These are phyloP conservation scores for Sphaerosporella brunnea DNA, from an alignment of 495 filamentous ascomycete genomes.

Conservation along the genomic window DNA sequence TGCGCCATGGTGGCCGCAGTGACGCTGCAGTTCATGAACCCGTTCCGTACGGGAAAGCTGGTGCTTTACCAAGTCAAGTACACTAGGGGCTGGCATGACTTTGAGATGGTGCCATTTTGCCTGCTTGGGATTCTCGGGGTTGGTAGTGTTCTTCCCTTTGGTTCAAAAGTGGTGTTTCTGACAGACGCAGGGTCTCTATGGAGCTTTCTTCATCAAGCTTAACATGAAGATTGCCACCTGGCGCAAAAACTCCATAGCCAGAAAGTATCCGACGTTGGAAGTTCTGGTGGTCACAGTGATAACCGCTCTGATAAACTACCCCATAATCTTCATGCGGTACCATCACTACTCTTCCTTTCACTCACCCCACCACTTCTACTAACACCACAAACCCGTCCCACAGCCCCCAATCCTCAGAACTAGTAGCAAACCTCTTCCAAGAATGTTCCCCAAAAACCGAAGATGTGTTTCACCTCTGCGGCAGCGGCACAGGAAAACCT, in stretches of 20 bases:
- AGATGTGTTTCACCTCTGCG: conserved; percentile 77
- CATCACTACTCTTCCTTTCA: neutral
- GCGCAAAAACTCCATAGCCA: conserved; percentile 46
- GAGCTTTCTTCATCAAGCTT: conserved; percentile 80
- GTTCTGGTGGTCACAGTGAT: conserved; percentile 55
- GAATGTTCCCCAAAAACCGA: conserved; percentile 65
- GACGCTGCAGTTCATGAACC: conserved; percentile 78
- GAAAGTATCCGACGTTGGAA: conserved; percentile 53
- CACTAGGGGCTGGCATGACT: conserved; percentile 79
- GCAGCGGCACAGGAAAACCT: conserved; percentile 43
- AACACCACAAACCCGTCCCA: neutral
- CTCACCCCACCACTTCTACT: neutral
- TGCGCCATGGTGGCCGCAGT: conserved; percentile 96
- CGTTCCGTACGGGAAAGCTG: conserved; percentile 88
- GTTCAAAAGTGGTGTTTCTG: conserved; percentile 1
- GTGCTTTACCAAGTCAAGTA: conserved; percentile 96
- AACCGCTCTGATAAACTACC: conserved; percentile 82
- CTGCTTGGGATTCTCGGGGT: conserved; percentile 69
- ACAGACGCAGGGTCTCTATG: conserved; percentile 50
- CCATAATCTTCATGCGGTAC: conserved; percentile 74
- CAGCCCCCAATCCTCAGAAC: conserved; percentile 62
- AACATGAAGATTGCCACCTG: conserved; percentile 78
- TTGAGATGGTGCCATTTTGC: conserved; percentile 79
- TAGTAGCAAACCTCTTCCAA: conserved; percentile 80
- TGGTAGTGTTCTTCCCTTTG: conserved; percentile 9